Conservation (phyloP, 2,329 filamentous ascomycete species). For the Fragosphaeria purpurea region DNA sequence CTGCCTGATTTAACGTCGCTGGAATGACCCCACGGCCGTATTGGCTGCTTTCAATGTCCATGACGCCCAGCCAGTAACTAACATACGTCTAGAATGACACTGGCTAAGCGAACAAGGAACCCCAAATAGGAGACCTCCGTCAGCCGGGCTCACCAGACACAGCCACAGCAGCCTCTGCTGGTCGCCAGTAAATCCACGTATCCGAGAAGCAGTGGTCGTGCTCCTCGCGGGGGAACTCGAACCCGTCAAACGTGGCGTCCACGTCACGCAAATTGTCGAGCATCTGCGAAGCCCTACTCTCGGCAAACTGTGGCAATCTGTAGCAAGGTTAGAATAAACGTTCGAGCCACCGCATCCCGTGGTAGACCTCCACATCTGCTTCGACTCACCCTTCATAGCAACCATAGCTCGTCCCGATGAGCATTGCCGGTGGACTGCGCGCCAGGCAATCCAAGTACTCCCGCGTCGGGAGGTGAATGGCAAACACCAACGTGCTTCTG, state of each 20-base stretch:
- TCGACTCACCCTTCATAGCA: constrained; percentile 39
- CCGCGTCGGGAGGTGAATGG: constrained; percentile 48
- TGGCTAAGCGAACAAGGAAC: no score
- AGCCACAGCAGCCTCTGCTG: neutral
- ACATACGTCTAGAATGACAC: no score
- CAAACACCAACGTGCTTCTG: constrained; percentile 44
- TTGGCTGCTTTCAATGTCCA: no score
- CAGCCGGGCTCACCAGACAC: no score
- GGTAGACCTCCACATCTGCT: no score
- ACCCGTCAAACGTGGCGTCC: constrained; percentile 18
- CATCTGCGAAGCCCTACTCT: neutral
- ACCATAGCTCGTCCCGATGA: constrained; percentile 46
- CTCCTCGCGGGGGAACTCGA: constrained; percentile 28
- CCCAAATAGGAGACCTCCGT: no score
- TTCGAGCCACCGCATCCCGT: no score
- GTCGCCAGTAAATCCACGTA: constrained; percentile 30
- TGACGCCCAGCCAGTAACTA: no score
- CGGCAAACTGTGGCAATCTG: constrained; percentile 6
- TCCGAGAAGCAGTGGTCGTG: constrained; percentile 29
- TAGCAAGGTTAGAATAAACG: neutral
- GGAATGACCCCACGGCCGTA: no score
- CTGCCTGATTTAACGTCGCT: no score
- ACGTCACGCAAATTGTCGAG: constrained; percentile 4
- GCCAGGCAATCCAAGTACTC: constrained; percentile 43
- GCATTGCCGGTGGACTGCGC: constrained; percentile 36